Evolutionary conservation across 1,139 yeast genomes (phyloP), one percentile per base, ranked within the genome.

Genomic region (Pichia sp.): DNA sequence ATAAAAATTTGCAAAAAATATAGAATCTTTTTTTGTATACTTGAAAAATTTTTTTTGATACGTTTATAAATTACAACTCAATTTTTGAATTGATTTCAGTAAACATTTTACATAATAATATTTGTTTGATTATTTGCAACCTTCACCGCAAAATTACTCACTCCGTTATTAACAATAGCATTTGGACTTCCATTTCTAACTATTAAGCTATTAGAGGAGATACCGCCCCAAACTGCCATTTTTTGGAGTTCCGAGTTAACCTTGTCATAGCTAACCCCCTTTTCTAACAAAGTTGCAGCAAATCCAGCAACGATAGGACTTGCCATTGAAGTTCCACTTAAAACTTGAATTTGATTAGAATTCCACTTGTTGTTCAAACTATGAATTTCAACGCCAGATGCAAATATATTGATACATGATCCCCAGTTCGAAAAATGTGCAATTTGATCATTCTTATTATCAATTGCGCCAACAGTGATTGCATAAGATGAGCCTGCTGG

Each of bases 361-460:
- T 42, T 35, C 9, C 49, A 38, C 35, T 52, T 45, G 16, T 61
- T 60, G n/a, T 62, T 65, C 11, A 74, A 73, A 55, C 82, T 78
- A 43, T 61, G 65, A 2, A 89, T 81, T 39, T 70, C 68, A 0
- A 82, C 84, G 0, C 96, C 96, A 37, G 92, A 77, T 0, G 96
- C 89, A 65, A 85, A 83, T 1, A 85, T 70, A 59, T 87, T 89
- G 4, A 89, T 95, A 62, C 96, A 87, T 27, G 72, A 70, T 0
- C 96, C 97, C 92, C 94, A 87, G 56, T 89, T 87, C 11, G 94
- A 78, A 55, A 87, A 89, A 3, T 74, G 62, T 0, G 96, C 92
- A 34, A 87, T 68, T 1, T 71, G 59, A 53, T 87, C 95, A 25
- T 71, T 71, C 33, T 71, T 61, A 57, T 84, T 95, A 60, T 87